Conservation (phyloP, 257 asterid species). For the Dorcoceras hygrometricum region DNA sequence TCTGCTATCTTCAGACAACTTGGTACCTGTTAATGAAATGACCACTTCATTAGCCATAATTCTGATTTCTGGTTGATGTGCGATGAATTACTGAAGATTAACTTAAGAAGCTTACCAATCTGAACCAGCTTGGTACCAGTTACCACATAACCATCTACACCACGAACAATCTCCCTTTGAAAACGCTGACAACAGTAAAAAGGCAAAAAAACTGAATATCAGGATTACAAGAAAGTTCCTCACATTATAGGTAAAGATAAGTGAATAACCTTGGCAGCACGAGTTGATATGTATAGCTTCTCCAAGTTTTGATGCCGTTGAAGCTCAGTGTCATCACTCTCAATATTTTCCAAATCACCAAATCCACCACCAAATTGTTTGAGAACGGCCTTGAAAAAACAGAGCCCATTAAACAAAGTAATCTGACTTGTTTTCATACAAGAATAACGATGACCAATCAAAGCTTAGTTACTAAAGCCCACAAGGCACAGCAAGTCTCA, state of each 20-base stretch:
- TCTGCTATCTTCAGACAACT: slow-evolving; percentile 49
- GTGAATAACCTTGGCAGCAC: slow-evolving; percentile 70
- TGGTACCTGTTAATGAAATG: slow-evolving; percentile 39
- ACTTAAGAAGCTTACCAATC: slow-evolving; percentile 45
- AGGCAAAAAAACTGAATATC: background rate
- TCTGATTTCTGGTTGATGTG: slow-evolving; percentile 9
- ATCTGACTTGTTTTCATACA: background rate
- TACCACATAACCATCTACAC: slow-evolving; percentile 24
- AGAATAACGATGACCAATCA: background rate
- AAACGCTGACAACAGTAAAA: slow-evolving; percentile 41
- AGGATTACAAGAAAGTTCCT: background rate
- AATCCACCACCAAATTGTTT: slow-evolving; percentile 55
- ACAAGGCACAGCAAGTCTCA: background rate
- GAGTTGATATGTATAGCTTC: slow-evolving; percentile 65
- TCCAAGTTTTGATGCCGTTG: slow-evolving; percentile 56
- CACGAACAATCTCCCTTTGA: slow-evolving; percentile 74
- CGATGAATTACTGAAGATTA: background rate
- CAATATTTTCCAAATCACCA: slow-evolving; percentile 49
- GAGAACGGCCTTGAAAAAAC: slow-evolving; percentile 24
- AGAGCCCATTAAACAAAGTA: background rate
- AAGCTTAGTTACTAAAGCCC: background rate
- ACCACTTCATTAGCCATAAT: background rate
- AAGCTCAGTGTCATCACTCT: slow-evolving; percentile 46
- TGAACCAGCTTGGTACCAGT: slow-evolving; percentile 76
- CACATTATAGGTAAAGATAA: background rate